Evolutionary conservation across 257 asterid genomes (phyloP).

Genomic region (Orobanche coerulescens): DNA sequence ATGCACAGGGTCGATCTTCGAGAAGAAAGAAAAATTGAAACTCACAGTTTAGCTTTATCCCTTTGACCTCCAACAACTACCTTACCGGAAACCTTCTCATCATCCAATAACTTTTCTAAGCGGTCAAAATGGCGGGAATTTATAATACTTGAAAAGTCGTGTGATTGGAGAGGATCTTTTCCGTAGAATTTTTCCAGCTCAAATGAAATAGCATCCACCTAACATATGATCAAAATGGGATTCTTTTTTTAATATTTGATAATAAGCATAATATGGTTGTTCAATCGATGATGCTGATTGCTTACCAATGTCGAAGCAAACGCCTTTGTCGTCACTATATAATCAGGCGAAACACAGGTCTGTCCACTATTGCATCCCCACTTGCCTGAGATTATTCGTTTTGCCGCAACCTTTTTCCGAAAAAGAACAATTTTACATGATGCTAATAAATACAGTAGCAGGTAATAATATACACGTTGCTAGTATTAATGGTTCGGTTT

Average conservation of each 20-base stretch:
- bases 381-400: constrained; percentile 78
- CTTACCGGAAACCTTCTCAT: constrained; percentile 59
- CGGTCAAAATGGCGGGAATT: constrained; percentile 66
- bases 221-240: constrained; percentile 6
- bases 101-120: constrained; percentile 55
- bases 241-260: constrained; percentile 10
- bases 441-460: neutral
- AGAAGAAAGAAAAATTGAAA: constrained; percentile 19
- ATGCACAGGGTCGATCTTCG: neutral
- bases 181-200: constrained; percentile 76
- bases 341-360: constrained; percentile 87
- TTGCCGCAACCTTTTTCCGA: constrained; percentile 54
- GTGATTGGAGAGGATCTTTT: constrained; percentile 61
- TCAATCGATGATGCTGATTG: neutral
- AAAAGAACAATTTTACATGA: neutral
- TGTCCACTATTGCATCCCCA: constrained; percentile 96
- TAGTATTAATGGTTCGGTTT: too few relatives aligned
- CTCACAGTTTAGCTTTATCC: constrained; percentile 64
- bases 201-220: constrained; percentile 52
- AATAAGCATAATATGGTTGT: neutral
- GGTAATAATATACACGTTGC: too few relatives aligned
- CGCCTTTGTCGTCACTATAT: constrained; percentile 58
- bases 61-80: constrained; percentile 78
- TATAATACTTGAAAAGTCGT: constrained; percentile 69
- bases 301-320: constrained; percentile 62